Evolutionary conservation across 192 early-diverging fungal species (phyloP).

Genomic region (Coemansia sp.): DNA sequence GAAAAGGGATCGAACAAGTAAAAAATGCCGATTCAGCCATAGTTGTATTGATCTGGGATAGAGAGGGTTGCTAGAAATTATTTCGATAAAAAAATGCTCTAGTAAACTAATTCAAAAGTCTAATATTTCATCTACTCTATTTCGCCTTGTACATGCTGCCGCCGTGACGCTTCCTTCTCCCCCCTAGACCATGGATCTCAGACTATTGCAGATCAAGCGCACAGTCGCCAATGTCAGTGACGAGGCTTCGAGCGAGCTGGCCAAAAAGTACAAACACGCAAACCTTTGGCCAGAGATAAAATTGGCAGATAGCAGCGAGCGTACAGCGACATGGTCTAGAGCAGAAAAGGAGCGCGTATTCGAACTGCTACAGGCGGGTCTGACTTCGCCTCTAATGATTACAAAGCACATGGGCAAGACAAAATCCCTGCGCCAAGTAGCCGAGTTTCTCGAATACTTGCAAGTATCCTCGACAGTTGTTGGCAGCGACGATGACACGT

Average conservation of each 20-base stretch:
- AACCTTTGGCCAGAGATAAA: background rate
- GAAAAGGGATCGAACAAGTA: constrained; percentile 22
- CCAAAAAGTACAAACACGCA: background rate
- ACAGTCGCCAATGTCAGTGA: background rate
- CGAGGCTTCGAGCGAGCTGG: background rate
- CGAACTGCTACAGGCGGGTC: constrained; percentile 18
- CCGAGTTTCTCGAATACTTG: constrained; percentile 40
- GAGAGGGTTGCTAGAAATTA: background rate
- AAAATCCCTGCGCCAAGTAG: constrained; percentile 47
- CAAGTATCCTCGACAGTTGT: constrained; percentile 29
- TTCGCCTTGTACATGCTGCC: constrained; percentile 4
- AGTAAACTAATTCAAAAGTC: background rate
- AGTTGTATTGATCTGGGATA: background rate
- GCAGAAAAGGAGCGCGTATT: constrained; percentile 37
- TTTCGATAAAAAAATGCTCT: background rate
- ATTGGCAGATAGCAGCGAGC: background rate
- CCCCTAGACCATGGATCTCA: background rate
- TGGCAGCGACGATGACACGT: background rate
- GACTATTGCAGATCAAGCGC: constrained; percentile 8
- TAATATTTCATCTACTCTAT: background rate
- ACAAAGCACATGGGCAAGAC: constrained; percentile 24
- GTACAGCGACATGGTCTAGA: constrained; percentile 24
- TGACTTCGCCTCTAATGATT: constrained; percentile 19
- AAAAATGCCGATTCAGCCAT: background rate
- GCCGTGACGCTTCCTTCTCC: background rate